Conservation (phyloP, 345 rosid genomes). For the Limnanthes douglasii region DNA sequence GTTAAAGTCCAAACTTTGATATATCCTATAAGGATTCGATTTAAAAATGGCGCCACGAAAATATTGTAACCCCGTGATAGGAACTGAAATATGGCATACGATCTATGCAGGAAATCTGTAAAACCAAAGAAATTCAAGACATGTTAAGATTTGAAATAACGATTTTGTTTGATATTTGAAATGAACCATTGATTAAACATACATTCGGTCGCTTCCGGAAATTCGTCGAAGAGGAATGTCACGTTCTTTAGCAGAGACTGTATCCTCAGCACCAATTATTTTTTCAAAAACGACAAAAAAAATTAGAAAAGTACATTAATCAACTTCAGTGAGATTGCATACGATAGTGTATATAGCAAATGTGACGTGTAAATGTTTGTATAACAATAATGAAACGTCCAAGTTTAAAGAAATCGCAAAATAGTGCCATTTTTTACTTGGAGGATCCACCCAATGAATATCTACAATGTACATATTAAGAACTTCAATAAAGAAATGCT, state of each 20-base stretch:
- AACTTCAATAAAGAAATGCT: too few species aligned
- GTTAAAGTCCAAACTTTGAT: slow-evolving; percentile 18
- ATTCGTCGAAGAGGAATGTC: slow-evolving; percentile 28
- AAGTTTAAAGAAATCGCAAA: not conserved
- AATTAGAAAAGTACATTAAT: not conserved
- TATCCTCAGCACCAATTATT: too few species aligned
- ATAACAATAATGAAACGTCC: too few species aligned
- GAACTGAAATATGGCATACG: slow-evolving; percentile 15
- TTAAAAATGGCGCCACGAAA: slow-evolving; percentile 19
- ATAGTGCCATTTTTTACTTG: not conserved
- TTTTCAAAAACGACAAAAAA: not conserved
- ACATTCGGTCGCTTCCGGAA: slow-evolving; percentile 35
- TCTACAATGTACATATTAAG: too few species aligned
- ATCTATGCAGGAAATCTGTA: slow-evolving; percentile 43
- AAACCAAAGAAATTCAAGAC: not conserved
- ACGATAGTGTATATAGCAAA: too few species aligned
- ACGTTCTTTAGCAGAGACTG: slow-evolving; percentile 30
- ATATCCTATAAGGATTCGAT: slow-evolving; percentile 25
- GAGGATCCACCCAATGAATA: too few species aligned
- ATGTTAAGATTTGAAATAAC: not conserved
- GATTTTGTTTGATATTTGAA: not conserved
- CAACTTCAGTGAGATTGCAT: not conserved
- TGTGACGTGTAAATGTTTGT: too few species aligned
- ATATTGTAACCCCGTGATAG: slow-evolving; percentile 13
- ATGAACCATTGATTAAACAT: slow-evolving; percentile 2